phyloP scores from a whole-genome alignment of 129 eudicot genomes.

The Escallonia herrerae region DNA sequence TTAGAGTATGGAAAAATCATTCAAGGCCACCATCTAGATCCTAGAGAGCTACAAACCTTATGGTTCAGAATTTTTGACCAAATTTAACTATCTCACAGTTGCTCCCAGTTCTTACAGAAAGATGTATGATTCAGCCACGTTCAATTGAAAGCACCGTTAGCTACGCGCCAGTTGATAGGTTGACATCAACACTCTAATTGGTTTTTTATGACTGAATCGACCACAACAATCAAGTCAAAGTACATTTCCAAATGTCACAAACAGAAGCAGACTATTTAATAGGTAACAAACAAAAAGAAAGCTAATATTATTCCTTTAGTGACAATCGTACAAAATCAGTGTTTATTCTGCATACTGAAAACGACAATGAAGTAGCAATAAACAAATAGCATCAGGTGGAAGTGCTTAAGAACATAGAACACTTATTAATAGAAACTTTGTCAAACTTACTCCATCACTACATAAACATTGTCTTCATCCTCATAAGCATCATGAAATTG shows the following conservation, averaged over 20 bases:
- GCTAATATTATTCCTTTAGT: neutral
- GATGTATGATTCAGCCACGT: neutral
- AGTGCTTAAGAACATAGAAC: neutral
- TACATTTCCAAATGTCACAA: neutral
- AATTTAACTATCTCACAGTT: neutral
- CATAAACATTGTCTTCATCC: conserved; percentile 90
- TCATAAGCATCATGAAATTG: conserved; percentile 91
- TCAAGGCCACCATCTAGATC: too few species aligned
- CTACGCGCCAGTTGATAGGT: neutral
- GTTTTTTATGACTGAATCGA: neutral
- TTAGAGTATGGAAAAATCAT: neutral
- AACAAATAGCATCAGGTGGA: neutral
- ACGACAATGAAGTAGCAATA: neutral
- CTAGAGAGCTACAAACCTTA: too few species aligned
- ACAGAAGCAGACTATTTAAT: neutral
- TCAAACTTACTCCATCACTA: conserved; percentile 93
- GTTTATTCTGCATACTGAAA: neutral
- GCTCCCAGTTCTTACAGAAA: neutral
- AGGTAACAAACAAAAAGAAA: neutral
- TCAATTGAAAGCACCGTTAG: neutral
- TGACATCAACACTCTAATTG: neutral
- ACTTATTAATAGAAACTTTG: neutral
- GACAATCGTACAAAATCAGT: neutral
- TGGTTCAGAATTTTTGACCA: too few species aligned
- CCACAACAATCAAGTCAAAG: neutral